phyloP scores from a whole-genome alignment of 1,284 basidiomycete species.

The Cryptococcus sp. region DNA sequence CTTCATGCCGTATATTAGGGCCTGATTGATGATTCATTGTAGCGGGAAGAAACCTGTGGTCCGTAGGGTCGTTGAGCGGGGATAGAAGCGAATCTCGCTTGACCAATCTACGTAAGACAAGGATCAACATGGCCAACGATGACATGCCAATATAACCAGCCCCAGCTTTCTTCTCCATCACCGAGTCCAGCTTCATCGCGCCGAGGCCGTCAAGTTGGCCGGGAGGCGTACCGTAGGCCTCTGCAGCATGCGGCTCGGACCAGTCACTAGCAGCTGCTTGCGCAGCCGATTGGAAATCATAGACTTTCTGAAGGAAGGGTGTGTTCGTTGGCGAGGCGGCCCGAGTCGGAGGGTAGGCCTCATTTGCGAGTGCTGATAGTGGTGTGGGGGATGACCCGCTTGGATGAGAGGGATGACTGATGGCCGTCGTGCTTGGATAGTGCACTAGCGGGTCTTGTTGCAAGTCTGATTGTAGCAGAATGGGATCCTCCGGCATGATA shows the following conservation, averaged over 20 bases:
- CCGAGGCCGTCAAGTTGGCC: constrained; percentile 5
- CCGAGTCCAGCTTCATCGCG: constrained; percentile 1
- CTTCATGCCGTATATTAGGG: not conserved
- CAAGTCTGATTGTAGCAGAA: not conserved
- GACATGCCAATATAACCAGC: constrained; percentile 9
- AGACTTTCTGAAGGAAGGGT: constrained; percentile 7
- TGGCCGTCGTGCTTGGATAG: too few relatives aligned
- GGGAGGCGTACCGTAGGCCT: constrained; percentile 1
- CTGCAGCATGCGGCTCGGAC: constrained; percentile 8
- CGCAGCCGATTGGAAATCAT: constrained; percentile 10
- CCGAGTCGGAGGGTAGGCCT: constrained; percentile 7
- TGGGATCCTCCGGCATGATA: not conserved
- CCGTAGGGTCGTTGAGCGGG: constrained; percentile 3
- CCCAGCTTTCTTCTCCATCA: constrained; percentile 8
- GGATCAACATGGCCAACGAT: constrained; percentile 7
- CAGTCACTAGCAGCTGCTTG: constrained; percentile 1
- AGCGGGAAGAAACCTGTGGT: not conserved
- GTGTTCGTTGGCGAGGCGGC: constrained; percentile 1
- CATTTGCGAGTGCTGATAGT: not conserved
- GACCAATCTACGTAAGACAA: constrained; percentile 7
- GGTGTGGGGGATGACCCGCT: too few relatives aligned
- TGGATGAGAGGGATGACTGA: too few relatives aligned
- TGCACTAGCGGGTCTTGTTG: too few relatives aligned
- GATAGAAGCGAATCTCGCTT: constrained; percentile 5
- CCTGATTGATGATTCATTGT: not conserved